Evolutionary conservation across 176 grass and related monocot genomes (phyloP), one percentile per base, ranked within the genome.

Genomic region (Puccinellia tenuiflora): DNA sequence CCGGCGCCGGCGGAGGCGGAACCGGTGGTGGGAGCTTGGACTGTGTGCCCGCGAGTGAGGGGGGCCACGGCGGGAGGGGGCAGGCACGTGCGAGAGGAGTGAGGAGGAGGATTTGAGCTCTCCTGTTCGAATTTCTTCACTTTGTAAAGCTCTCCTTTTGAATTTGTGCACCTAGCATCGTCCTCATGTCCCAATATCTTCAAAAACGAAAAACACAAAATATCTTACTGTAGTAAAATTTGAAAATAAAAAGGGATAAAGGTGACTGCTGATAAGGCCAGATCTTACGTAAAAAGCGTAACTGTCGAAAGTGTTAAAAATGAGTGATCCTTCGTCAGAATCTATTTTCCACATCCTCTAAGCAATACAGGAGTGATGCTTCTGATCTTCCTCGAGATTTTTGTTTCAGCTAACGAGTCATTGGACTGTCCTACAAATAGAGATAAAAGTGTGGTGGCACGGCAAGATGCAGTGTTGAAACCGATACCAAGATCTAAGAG

Each of bases 51-150:
- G 86, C 79, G 86, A 83, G 68, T 47, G 86, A 68, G 54, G 81
- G 43, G 76, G 78, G 62, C 79, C 52, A 57, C 88, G 78, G 72
- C 17, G 64, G 72, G 51, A 63, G 56, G 73, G 73, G 31, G 55
- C 43, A 82, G 52, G 75, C 86, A 92, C 86, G 88, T 86, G 86
- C 82, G 28, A 53, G 73, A 29, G 50, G 34, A 69, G 64, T 80
- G 88, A 55, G 24, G 31, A 73, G 46, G 79, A 50, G 60, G 48
- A 65, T 81, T 56, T 33, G 34, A 78, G 70, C 77, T 67, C 20
- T 10, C 18, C 1, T 33, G 35, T 88, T 78, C 86, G 65, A 83
- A 87, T 70, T 87, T 73, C 35, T 67, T 34, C 33, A 18, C 21
- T 74, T 79, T 65, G 57, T 42, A 22, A 10, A 2, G 11, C 46